A percentile compares a stretch with the other conserved stretches of the same genome.
Conservation (phyloP, 805 yeast species). For the Hanseniaspora vineae region DNA sequence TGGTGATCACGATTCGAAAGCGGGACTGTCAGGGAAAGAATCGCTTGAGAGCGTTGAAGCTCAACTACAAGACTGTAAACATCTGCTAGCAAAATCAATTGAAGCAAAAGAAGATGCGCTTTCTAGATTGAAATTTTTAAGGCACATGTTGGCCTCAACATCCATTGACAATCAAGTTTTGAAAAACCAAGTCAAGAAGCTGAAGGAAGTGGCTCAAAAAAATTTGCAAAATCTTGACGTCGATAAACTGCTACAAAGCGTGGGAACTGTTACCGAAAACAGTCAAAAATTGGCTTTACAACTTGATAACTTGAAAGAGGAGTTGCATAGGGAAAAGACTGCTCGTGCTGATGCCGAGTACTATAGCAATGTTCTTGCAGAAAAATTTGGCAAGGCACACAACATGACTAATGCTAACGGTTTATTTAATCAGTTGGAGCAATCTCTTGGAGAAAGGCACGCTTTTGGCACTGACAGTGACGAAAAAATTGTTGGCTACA, state of each 20-base stretch:
- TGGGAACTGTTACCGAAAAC: conserved; percentile 15
- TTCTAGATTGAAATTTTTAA: conserved; percentile 47
- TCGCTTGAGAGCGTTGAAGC: conserved; percentile 24
- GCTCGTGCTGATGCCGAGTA: conserved; percentile 39
- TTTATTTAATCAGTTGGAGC: conserved; percentile 1
- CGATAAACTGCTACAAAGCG: conserved; percentile 13
- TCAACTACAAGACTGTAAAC: conserved; percentile 39
- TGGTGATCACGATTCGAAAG: conserved; percentile 13
- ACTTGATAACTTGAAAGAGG: conserved; percentile 33
- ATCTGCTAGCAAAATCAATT: conserved; percentile 33
- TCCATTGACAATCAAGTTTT: conserved; percentile 42
- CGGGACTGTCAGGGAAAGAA: conserved; percentile 25
- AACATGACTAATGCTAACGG: not conserved
- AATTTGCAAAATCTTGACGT: conserved; percentile 16
- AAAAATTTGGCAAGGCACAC: not conserved
- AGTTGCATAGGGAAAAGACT: conserved; percentile 38
- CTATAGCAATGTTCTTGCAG: conserved; percentile 17
- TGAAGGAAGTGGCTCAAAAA: conserved; percentile 19
- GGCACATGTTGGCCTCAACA: conserved; percentile 53
- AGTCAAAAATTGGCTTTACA: conserved; percentile 28
- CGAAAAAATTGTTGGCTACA: not conserved
- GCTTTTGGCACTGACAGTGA: not conserved
- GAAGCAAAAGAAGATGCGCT: conserved; percentile 31
- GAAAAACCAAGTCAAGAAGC: conserved; percentile 29
- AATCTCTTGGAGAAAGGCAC: conserved; percentile 15